Conservation (phyloP, 106 monocot species). For the Dendrobium chrysotoxum region DNA sequence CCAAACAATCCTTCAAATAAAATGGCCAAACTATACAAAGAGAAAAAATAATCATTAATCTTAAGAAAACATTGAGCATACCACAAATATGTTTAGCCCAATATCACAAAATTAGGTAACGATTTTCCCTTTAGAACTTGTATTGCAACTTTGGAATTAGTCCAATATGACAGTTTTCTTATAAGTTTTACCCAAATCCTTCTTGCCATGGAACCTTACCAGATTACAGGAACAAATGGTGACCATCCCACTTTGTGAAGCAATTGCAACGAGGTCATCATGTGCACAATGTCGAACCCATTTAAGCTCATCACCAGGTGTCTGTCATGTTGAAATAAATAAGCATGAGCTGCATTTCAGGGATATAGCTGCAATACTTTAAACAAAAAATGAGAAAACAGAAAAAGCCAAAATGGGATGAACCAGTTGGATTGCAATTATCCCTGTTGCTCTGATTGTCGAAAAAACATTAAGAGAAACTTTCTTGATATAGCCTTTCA, state of each 20-base stretch:
- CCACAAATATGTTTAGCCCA: background rate
- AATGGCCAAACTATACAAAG: background rate
- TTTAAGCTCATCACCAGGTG: conserved; percentile 84
- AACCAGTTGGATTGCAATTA: conserved; percentile 99
- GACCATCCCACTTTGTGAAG: conserved; percentile 94
- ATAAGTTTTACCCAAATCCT: background rate
- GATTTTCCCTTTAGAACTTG: background rate
- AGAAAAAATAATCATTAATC: background rate
- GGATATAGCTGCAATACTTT: background rate
- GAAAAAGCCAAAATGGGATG: background rate
- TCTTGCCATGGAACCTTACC: conserved; percentile 25
- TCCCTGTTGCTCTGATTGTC: conserved; percentile 76
- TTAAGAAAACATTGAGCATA: background rate
- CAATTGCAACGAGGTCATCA: conserved; percentile 85
- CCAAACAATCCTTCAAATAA: background rate
- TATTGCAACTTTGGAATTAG: background rate
- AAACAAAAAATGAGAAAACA: background rate
- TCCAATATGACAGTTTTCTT: background rate
- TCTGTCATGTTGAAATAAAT: conserved; percentile 30
- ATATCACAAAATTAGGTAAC: no score
- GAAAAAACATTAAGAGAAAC: conserved; percentile 90
- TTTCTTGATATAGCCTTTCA: conserved; percentile 94
- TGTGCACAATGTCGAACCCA: conserved; percentile 80
- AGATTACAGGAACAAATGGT: conserved; percentile 73
- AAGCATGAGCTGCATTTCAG: conserved; percentile 2